These are phyloP conservation scores for Bacterosira constricta DNA, from an alignment of 108 stramenopile species.

Conservation along the genomic window DNA sequence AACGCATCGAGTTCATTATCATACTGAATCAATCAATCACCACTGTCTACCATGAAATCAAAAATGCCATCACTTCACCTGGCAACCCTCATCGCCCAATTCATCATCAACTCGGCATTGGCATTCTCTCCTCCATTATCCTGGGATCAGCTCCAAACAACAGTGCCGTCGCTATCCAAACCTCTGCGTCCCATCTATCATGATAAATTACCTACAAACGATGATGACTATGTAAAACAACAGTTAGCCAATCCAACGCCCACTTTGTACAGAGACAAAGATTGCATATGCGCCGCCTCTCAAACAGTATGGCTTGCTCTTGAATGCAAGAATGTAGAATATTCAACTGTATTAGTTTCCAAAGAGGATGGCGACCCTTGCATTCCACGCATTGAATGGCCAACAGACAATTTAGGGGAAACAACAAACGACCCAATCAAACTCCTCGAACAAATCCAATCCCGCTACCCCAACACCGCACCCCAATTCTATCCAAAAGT, in stretches of 20 bases:
- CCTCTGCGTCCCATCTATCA: constrained; percentile 17
- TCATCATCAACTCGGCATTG: background rate
- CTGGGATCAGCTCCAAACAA: constrained; percentile 26
- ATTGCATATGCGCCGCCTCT: constrained; percentile 27
- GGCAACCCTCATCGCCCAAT: no score
- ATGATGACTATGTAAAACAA: background rate
- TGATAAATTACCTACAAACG: constrained; percentile 7
- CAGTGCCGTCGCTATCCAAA: background rate
- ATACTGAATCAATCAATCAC: no score
- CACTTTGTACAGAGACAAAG: constrained; percentile 33
- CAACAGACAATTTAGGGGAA: background rate
- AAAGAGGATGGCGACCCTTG: background rate
- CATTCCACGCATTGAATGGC: constrained; percentile 19
- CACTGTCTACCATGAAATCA: no score
- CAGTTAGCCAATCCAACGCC: background rate
- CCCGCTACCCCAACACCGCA: constrained; percentile 11
- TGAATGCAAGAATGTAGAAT: constrained; percentile 36
- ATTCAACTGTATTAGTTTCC: constrained; percentile 33
- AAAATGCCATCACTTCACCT: no score
- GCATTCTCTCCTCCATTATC: background rate
- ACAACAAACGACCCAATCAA: constrained; percentile 22
- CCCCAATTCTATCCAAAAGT: constrained; percentile 37
- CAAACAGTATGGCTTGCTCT: constrained; percentile 39
- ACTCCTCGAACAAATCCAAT: constrained; percentile 44
- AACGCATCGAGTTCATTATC: no score